Evolutionary conservation across 805 yeast genomes (phyloP).

Genomic region (Candida oleophila): DNA sequence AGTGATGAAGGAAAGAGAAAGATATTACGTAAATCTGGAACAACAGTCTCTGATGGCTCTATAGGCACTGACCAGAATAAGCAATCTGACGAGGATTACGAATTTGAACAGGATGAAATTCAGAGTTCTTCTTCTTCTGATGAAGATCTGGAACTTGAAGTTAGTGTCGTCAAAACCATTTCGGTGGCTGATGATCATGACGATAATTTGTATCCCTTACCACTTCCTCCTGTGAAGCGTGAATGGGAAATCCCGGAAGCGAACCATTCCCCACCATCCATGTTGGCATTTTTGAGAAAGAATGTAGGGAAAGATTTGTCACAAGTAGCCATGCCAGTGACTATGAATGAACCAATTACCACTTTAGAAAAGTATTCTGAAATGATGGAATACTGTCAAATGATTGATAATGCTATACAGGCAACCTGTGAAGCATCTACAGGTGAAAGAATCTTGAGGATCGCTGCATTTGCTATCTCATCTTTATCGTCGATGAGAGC

Average conservation of each 20-base stretch:
- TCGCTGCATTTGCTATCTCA: constrained; percentile 83
- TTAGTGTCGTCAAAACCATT: constrained; percentile 3
- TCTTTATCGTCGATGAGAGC: constrained; percentile 67
- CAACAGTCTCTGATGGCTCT: constrained; percentile 15
- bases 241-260: constrained; percentile 60
- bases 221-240: constrained; percentile 47
- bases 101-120: constrained; percentile 14
- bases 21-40: background rate
- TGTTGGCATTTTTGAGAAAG: constrained; percentile 76
- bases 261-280: constrained; percentile 73
- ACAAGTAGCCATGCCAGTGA: constrained; percentile 88
- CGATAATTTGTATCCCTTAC: constrained; percentile 64
- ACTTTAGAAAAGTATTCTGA: constrained; percentile 80
- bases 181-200: constrained; percentile 22
- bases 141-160: constrained; percentile 2
- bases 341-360: constrained; percentile 88
- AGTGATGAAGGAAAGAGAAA: constrained; percentile 7
- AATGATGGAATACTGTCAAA: constrained; percentile 67
- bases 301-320: constrained; percentile 91
- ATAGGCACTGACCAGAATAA: constrained; percentile 2
- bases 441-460: constrained; percentile 59
- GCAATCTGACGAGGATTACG: constrained; percentile 16
- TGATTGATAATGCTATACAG: constrained; percentile 62
- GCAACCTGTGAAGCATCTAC: constrained; percentile 42
- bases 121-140: constrained; percentile 14